A percentile compares a stretch with the other conserved stretches of the same genome.
Conservation (phyloP, 306 rosid species). For the Lupinus albus region DNA sequence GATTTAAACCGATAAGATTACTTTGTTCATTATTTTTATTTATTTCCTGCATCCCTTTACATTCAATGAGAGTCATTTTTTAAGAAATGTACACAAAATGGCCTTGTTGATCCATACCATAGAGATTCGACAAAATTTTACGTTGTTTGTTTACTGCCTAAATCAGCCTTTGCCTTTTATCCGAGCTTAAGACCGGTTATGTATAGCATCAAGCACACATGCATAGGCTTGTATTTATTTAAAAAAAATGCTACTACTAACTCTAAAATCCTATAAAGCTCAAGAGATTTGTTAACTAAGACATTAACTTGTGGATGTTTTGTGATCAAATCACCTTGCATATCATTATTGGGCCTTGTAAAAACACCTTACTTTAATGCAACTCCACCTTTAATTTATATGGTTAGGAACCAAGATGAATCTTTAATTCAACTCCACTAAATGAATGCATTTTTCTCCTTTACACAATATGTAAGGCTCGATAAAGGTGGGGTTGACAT, state of each 20-base stretch:
- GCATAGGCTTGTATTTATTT: background rate
- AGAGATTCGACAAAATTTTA: too few relatives aligned
- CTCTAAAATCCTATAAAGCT: background rate
- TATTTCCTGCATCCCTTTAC: background rate
- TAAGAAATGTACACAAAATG: background rate
- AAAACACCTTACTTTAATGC: background rate
- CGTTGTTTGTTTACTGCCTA: too few relatives aligned
- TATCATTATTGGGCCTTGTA: background rate
- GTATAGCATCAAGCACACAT: too few relatives aligned
- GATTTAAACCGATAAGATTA: slow-evolving; percentile 7
- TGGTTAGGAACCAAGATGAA: slow-evolving; percentile 26
- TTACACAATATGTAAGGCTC: background rate
- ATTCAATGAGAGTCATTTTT: slow-evolving; percentile 22
- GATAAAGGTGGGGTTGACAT: background rate
- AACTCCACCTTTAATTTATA: slow-evolving; percentile 30
- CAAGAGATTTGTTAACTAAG: background rate
- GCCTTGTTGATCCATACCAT: too few relatives aligned
- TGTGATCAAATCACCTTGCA: background rate
- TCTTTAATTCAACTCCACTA: background rate
- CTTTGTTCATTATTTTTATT: slow-evolving; percentile 12
- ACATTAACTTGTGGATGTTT: background rate
- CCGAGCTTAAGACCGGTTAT: too few relatives aligned
- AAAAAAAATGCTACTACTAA: background rate
- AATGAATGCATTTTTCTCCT: slow-evolving; percentile 6
- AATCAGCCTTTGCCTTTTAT: too few relatives aligned